Evolutionary conservation across 2,329 filamentous ascomycete species (phyloP), one percentile per base, ranked within the genome.

Genomic region (Diaporthe citrichinensis): DNA sequence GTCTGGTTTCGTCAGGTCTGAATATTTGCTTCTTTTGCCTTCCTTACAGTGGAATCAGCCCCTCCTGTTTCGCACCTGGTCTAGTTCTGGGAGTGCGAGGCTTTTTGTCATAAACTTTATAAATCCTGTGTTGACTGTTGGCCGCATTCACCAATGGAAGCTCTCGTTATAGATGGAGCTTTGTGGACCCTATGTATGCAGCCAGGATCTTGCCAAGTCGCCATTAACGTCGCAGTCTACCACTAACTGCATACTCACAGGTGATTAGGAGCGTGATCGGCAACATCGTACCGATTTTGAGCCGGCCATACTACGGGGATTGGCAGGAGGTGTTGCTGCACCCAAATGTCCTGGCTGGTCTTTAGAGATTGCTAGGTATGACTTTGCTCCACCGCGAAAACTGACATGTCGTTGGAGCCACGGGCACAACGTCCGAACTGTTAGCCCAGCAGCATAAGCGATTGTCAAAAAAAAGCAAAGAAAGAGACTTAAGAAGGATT

Each of bases 131-230:
- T 46, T 31, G 58, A 61, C 59, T 31, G 41, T 49, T 34, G 17
- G 17, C 25, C 12, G 23, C 0, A 12, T n/a, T 34, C 61, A 49
- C 61, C 61, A 65, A 65, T 65, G 28, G 25, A 28, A 49, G 9
- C 25, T 17, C 61, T 49, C 10, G 9, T 34, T n/a, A 34, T 25
- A 14, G 25, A 65, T 49, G 61, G 61, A 46, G 41, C 61, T 65
- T n/a, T 17, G 61, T 65, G 61, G 61, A 14, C 41, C 61, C 61
- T 65, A 46, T 17, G 36, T 31, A 49, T n/a, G 20, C 59, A 25
- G 28, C 9, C 39, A 49, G 61, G 61, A 65, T 23, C 41, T 12
- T 49, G 61, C 61, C 61, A 65, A 65, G 41, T 23, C 9, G 61
- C n/a, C 57, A 25, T 61, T 12, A 20, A n/a, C 10, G 55, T 34